Percentiles rank a stretch among this genome's conserved stretches.
phyloP scores from a whole-genome alignment of 1,284 basidiomycete species.

The Irpex sp. region DNA sequence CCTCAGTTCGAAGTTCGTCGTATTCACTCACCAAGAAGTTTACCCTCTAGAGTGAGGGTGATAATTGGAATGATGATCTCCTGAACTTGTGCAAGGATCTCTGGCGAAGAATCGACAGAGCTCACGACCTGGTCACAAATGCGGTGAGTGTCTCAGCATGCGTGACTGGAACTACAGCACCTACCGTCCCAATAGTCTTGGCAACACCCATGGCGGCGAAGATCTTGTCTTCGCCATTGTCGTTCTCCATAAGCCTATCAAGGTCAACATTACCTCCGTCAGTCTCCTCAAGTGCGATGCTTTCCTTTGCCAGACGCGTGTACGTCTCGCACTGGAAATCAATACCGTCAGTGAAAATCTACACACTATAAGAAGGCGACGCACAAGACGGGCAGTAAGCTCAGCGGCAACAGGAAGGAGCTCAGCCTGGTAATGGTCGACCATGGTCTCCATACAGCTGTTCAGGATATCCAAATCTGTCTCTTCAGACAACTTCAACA shows the following conservation, averaged over 20 bases:
- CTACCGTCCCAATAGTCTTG: slow-evolving; percentile 75
- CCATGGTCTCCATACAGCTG: slow-evolving; percentile 80
- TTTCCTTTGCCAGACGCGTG: slow-evolving; percentile 72
- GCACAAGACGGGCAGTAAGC: slow-evolving; percentile 73
- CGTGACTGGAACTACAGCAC: slow-evolving; percentile 18
- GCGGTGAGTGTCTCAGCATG: background rate
- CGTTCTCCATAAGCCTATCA: slow-evolving; percentile 47
- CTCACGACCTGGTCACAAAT: slow-evolving; percentile 58
- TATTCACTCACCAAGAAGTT: slow-evolving; percentile 56
- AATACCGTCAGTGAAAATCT: background rate
- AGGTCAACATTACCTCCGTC: slow-evolving; percentile 38
- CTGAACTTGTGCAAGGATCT: slow-evolving; percentile 80
- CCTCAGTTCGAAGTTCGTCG: too few species aligned
- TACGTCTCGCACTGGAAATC: slow-evolving; percentile 72
- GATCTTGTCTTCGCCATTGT: slow-evolving; percentile 77
- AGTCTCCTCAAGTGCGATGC: slow-evolving; percentile 50
- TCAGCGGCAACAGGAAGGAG: slow-evolving; percentile 85
- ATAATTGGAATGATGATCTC: slow-evolving; percentile 81
- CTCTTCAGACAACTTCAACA: slow-evolving; percentile 86
- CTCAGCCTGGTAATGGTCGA: slow-evolving; percentile 82
- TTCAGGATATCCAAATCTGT: slow-evolving; percentile 88
- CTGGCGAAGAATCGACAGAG: slow-evolving; percentile 71
- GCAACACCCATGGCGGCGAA: slow-evolving; percentile 83
- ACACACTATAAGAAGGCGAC: slow-evolving; percentile 23
- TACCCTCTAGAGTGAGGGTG: slow-evolving; percentile 72